These are phyloP conservation scores for Paramyrothecium roridum DNA, from an alignment of 2,329 filamentous ascomycete genomes.

Conservation along the genomic window DNA sequence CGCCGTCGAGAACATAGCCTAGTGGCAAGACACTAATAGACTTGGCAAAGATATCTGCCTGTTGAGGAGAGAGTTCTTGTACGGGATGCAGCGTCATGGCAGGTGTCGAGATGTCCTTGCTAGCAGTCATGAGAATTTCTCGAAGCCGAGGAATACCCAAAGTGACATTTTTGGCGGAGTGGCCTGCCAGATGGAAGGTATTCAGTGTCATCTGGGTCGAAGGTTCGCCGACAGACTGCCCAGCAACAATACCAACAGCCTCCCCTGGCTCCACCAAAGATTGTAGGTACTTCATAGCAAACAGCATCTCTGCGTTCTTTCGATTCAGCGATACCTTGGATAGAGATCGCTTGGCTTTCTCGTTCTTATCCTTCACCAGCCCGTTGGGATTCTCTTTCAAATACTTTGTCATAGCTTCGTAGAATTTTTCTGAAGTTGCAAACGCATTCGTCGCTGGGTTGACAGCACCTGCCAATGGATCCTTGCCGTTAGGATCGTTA, in stretches of 20 bases:
- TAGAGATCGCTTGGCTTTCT: conserved; percentile 21
- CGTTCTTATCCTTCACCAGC: conserved; percentile 46
- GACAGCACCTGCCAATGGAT: conserved; percentile 71
- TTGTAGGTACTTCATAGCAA: conserved; percentile 89
- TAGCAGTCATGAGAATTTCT: conserved; percentile 98
- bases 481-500: conserved; percentile 55
- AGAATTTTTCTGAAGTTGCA: conserved; percentile 87
- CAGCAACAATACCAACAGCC: conserved; percentile 93
- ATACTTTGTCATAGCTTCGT: conserved; percentile 69
- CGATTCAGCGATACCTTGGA: conserved; percentile 47
- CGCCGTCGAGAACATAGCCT: conserved; percentile 78
- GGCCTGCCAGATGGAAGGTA: conserved; percentile 98
- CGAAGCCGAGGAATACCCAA: conserved; percentile 94
- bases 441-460: conserved; percentile 77
- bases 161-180: conserved; percentile 98
- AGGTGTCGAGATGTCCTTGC: conserved; percentile 82
- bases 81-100: conserved; percentile 82
- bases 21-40: conserved; percentile 84
- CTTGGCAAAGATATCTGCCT: conserved; percentile 82
- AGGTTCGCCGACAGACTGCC: conserved; percentile 94
- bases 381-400: conserved; percentile 71
- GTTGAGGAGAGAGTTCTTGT: conserved; percentile 63
- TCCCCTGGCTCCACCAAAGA: conserved; percentile 93
- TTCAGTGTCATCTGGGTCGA: conserved; percentile 99
- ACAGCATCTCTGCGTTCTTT: conserved; percentile 77